Evolutionary conservation across 2,329 filamentous ascomycete genomes (phyloP).

Genomic region (Aspergillus neoniger): DNA sequence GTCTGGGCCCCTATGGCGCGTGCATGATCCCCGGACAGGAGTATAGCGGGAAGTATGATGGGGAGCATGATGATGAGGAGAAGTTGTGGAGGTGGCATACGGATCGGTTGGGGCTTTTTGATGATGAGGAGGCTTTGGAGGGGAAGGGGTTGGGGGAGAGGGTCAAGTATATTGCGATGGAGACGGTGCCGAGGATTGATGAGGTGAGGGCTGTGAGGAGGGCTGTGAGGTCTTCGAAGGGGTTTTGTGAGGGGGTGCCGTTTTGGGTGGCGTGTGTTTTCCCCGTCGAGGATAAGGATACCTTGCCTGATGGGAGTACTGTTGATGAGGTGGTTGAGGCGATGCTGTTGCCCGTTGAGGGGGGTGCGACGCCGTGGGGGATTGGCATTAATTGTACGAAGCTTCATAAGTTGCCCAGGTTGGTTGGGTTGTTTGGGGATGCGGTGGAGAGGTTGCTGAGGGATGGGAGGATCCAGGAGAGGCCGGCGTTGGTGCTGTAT

Average conservation of each 20-base stretch:
- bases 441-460: slow-evolving; percentile 44
- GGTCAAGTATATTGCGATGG: slow-evolving; percentile 61
- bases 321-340: slow-evolving; percentile 47
- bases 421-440: slow-evolving; percentile 28
- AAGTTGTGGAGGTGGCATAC: slow-evolving; percentile 60
- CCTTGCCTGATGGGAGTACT: slow-evolving; percentile 59
- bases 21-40: slow-evolving; percentile 67
- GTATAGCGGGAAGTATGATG: slow-evolving; percentile 64
- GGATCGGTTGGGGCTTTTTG: slow-evolving; percentile 56
- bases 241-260: slow-evolving; percentile 28
- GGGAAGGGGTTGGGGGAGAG: slow-evolving; percentile 29
- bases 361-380: slow-evolving; percentile 54
- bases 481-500: slow-evolving; percentile 62
- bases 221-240: slow-evolving; percentile 8
- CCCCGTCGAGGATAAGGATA: slow-evolving; percentile 52
- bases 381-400: slow-evolving; percentile 68
- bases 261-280: slow-evolving; percentile 68
- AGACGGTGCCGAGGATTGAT: slow-evolving; percentile 65
- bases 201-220: slow-evolving; percentile 61
- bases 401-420: slow-evolving; percentile 32
- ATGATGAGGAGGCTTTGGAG: slow-evolving; percentile 35
- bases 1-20: slow-evolving; percentile 67
- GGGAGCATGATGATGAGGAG: slow-evolving; percentile 46
- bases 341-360: slow-evolving; percentile 33
- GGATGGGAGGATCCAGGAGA: slow-evolving; percentile 27